Evolutionary conservation across 169 alveolate genomes (phyloP).

Genomic region (Plasmodium knowlesi): DNA sequence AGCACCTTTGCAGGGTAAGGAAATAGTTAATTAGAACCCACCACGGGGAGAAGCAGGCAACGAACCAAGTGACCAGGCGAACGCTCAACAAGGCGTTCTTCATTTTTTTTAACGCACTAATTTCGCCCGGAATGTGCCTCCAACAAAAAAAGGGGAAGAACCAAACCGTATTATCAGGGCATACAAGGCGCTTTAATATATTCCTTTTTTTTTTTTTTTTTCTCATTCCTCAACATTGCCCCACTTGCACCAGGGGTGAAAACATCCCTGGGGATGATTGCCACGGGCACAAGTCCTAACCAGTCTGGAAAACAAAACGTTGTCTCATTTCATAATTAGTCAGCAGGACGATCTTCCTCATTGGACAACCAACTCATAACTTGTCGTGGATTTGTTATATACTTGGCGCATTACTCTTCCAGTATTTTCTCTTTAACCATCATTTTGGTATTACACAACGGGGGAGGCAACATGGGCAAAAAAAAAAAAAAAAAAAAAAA

Average conservation of each 20-base stretch:
- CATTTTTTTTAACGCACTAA: background rate
- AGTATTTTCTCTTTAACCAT: background rate
- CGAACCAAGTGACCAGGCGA: background rate
- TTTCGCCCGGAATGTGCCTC: background rate
- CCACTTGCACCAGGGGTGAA: background rate
- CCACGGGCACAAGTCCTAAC: background rate
- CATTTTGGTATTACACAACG: background rate
- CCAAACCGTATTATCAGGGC: background rate
- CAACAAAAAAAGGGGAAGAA: background rate
- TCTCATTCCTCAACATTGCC: background rate
- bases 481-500: background rate
- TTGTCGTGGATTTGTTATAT: background rate
- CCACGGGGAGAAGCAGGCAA: background rate
- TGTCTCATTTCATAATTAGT: background rate
- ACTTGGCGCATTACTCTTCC: background rate
- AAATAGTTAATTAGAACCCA: background rate
- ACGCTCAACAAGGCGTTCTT: background rate
- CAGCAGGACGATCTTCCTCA: background rate
- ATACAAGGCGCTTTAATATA: background rate
- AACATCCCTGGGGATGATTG: background rate
- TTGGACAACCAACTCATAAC: background rate
- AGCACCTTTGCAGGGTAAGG: background rate
- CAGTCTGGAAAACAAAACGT: background rate
- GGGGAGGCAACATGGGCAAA: background rate
- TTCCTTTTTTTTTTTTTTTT: background rate